phyloP scores from a whole-genome alignment of 441 rosid species.

The Populus hybrid region DNA sequence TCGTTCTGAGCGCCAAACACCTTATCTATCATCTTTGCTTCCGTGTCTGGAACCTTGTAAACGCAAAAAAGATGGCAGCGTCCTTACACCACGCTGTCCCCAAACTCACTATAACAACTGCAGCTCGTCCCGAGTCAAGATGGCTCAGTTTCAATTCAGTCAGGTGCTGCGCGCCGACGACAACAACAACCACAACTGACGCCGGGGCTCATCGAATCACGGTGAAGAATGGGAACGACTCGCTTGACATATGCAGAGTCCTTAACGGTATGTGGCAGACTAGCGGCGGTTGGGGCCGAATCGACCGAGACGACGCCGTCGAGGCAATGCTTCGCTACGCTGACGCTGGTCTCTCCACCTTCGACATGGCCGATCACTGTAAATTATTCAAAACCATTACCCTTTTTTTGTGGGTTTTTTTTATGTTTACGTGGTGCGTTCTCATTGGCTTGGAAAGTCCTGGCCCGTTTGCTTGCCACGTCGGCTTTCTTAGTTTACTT shows the following conservation, averaged over 20 bases:
- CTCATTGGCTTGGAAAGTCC: not conserved
- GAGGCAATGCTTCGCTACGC: slow-evolving; percentile 79
- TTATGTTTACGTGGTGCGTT: slow-evolving; percentile 11
- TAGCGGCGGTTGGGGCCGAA: slow-evolving; percentile 89
- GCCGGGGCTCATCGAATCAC: slow-evolving; percentile 35
- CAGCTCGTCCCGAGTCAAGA: slow-evolving; percentile 22
- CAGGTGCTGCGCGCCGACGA: slow-evolving; percentile 41
- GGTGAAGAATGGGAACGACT: slow-evolving; percentile 65
- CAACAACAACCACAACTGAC: not conserved
- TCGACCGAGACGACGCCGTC: slow-evolving; percentile 75
- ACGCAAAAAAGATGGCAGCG: slow-evolving; percentile 31
- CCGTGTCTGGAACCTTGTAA: not conserved
- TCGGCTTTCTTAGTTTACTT: not conserved
- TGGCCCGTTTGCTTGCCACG: not conserved
- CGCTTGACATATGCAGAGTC: slow-evolving; percentile 74
- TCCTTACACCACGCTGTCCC: slow-evolving; percentile 28
- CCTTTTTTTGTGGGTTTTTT: not conserved
- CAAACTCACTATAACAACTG: slow-evolving; percentile 9
- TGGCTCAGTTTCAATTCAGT: slow-evolving; percentile 31
- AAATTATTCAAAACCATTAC: not conserved
- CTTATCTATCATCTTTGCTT: not conserved
- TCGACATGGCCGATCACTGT: slow-evolving; percentile 99
- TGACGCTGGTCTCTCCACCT: slow-evolving; percentile 86
- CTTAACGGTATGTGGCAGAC: slow-evolving; percentile 97
- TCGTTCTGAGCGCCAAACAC: not conserved